Conservation (phyloP, 108 stramenopile genomes). For the Schizochytrium sp. region DNA sequence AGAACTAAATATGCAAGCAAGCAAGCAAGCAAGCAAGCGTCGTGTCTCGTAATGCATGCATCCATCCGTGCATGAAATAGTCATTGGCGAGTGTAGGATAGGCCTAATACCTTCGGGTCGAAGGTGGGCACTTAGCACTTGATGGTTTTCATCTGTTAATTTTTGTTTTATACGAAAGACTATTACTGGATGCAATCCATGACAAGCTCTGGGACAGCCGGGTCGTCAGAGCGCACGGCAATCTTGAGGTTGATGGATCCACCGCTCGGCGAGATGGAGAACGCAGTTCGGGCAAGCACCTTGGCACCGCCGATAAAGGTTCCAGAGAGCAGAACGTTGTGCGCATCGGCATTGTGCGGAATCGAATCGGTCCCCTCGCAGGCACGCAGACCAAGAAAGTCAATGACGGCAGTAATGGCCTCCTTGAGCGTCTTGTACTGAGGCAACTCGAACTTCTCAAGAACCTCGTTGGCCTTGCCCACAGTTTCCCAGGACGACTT, state of each 20-base stretch:
- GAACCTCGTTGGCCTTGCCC: slow-evolving; percentile 68
- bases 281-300: slow-evolving; percentile 13
- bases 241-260: slow-evolving; percentile 62
- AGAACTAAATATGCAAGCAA: too few relatives aligned
- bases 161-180: too few relatives aligned
- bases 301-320: slow-evolving; percentile 19
- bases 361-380: slow-evolving; percentile 73
- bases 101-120: too few relatives aligned
- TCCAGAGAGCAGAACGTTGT: slow-evolving; percentile 31
- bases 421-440: slow-evolving; percentile 72
- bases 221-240: slow-evolving; percentile 69
- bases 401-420: slow-evolving; percentile 66
- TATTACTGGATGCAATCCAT: slow-evolving; percentile 63
- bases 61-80: too few relatives aligned
- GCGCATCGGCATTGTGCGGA: background rate
- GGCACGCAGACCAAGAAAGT: slow-evolving; percentile 77
- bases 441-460: slow-evolving; percentile 80
- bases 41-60: too few relatives aligned
- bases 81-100: too few relatives aligned
- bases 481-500: slow-evolving; percentile 70
- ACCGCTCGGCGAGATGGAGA: background rate
- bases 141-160: too few relatives aligned
- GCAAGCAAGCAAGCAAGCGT: too few relatives aligned
- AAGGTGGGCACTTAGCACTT: too few relatives aligned
- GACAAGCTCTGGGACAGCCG: slow-evolving; percentile 61